phyloP scores from a whole-genome alignment of 1,139 yeast species.

The Chernovozyma sophiae-reginae region DNA sequence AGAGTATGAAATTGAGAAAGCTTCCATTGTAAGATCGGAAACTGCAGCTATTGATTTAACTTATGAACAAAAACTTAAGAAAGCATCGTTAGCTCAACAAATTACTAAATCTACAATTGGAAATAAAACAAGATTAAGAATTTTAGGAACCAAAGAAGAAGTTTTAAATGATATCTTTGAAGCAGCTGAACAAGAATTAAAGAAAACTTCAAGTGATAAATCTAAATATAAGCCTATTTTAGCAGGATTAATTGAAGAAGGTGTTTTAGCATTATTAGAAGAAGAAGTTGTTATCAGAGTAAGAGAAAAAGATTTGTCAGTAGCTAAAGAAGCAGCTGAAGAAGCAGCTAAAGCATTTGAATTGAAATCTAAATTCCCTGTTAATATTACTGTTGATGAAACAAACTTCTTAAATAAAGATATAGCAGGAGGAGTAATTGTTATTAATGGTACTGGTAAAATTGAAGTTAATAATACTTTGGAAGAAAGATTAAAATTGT shows the following conservation, averaged over 20 bases:
- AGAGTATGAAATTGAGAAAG: slow-evolving; percentile 97
- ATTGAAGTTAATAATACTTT: slow-evolving; percentile 89
- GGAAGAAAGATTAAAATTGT: slow-evolving; percentile 84
- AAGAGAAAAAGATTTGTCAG: slow-evolving; percentile 61
- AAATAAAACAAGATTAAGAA: slow-evolving; percentile 90
- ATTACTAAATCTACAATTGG: slow-evolving; percentile 92
- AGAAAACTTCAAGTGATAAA: slow-evolving; percentile 43
- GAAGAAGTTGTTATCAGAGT: slow-evolving; percentile 59
- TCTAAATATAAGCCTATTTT: slow-evolving; percentile 65
- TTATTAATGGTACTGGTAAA: slow-evolving; percentile 68
- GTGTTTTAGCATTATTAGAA: slow-evolving; percentile 72
- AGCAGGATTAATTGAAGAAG: slow-evolving; percentile 79
- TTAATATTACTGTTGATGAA: slow-evolving; percentile 53
- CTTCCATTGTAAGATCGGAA: slow-evolving; percentile 88
- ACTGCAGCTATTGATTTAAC: slow-evolving; percentile 80
- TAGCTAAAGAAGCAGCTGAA: slow-evolving; percentile 60
- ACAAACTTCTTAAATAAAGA: slow-evolving; percentile 53
- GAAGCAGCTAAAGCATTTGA: slow-evolving; percentile 64
- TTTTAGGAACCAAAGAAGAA: slow-evolving; percentile 81
- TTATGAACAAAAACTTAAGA: slow-evolving; percentile 82
- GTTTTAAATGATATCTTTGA: slow-evolving; percentile 72
- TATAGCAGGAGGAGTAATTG: slow-evolving; percentile 80
- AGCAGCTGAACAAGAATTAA: slow-evolving; percentile 61
- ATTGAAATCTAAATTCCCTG: slow-evolving; percentile 50
- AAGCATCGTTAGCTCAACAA: slow-evolving; percentile 89